Evolutionary conservation across 73 alveolate genomes (phyloP), one percentile per base, ranked within the genome.

Genomic region (Paramecium sonneborni): DNA sequence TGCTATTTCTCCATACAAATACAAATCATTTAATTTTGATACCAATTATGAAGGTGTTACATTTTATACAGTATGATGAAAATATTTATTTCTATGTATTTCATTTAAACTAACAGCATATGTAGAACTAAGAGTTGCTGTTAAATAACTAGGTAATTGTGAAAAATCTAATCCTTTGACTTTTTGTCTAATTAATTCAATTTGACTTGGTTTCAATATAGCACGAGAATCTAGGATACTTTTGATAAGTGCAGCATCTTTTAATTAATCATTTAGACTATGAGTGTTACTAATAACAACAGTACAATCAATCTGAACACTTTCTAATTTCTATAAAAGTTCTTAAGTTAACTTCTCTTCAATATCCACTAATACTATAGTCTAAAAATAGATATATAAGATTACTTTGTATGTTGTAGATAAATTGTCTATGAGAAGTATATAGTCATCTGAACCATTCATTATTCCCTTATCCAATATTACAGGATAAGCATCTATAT

Each of bases 401-500:
- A 92, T 86, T 48, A 93, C 97, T 41, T 89, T 89, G 86, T 84
- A 94, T 28, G 93, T 90, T 84, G 92, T 93, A 8, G 93, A 68
- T 35, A 94, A 87, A 46, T 93, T 90, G 93, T 85, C 92, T 34
- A 94, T 38, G 76, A 95, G 67, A 4, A 86, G 93, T 32, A 85
- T 48, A 21, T 92, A 72, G 9, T 92, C 92, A 48, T 94, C 93
- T 30, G 92, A 38, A 58, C 92, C 92, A 74, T 85, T 85, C 9
- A 88, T 37, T 28, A 67, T 86, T 18, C 44, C 84, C 28, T 82
- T 74, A 85, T 94, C 94, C 28, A 94, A 57, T 57, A 94, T 88
- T 82, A 94, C 88, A 28, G 97, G 97, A 88, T 94, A 94, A 30
- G 97, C 95, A 93, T 94, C 97, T 7, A 94, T 35, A 87, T 94